These are phyloP conservation scores for Tylopilus intermedius DNA, from an alignment of 768 basidiomycete genomes.

Conservation along the genomic window DNA sequence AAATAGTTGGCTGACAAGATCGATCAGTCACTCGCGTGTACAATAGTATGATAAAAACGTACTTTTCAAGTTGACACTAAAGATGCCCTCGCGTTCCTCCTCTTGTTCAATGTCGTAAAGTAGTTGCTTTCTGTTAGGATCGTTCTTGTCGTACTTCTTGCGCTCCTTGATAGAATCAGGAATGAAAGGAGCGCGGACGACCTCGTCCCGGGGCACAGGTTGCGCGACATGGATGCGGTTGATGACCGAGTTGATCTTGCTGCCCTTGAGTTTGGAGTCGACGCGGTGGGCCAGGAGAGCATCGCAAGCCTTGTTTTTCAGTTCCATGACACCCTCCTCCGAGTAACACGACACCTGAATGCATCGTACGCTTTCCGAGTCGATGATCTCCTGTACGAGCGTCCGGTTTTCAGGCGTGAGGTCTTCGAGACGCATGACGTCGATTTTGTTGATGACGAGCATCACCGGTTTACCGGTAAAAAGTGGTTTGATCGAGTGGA, in stretches of 20 bases:
- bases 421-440: conserved; percentile 85
- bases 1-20: conserved; percentile 74
- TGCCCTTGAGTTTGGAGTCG: conserved; percentile 89
- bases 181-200: conserved; percentile 82
- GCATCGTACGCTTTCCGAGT: conserved; percentile 61
- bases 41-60: conserved; percentile 12
- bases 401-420: conserved; percentile 69
- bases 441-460: conserved; percentile 97
- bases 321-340: conserved; percentile 96
- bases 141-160: conserved; percentile 82
- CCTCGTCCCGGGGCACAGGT: conserved; percentile 86
- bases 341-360: conserved; percentile 92
- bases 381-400: conserved; percentile 84
- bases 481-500: conserved; percentile 98
- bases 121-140: conserved; percentile 69
- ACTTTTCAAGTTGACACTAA: conserved; percentile 89
- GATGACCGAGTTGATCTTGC: conserved; percentile 84
- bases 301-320: conserved; percentile 94
- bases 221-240: conserved; percentile 96
- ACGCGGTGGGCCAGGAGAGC: conserved; percentile 92
- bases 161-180: conserved; percentile 75
- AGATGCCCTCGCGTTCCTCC: conserved; percentile 87
- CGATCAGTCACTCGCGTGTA: neutral
- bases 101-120: conserved; percentile 81
- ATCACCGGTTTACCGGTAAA: conserved; percentile 90